phyloP scores from a whole-genome alignment of 108 stramenopile genomes.

The Ochromonas danica region DNA sequence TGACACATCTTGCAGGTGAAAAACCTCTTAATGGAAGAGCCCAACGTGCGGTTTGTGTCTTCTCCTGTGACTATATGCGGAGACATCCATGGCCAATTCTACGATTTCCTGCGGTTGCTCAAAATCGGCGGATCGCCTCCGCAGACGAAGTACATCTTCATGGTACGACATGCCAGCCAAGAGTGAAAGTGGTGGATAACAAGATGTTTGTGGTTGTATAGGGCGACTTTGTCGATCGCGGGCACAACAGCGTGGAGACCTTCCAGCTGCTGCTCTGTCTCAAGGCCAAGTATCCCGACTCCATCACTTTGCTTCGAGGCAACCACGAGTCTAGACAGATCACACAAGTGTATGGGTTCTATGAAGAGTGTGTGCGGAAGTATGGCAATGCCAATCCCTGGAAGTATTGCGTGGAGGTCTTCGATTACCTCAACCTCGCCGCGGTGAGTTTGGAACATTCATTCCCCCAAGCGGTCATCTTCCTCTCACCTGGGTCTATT shows the following conservation, averaged over 20 bases:
- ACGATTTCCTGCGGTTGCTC: conserved; percentile 52
- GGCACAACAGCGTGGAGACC: conserved; percentile 87
- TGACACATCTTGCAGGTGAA: too few relatives aligned
- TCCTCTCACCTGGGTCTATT: not conserved
- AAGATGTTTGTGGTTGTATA: not conserved
- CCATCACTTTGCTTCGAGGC: conserved; percentile 79
- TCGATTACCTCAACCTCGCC: conserved; percentile 32
- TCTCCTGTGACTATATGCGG: conserved; percentile 56
- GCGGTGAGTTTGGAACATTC: conserved; percentile 18
- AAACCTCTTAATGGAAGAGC: conserved; percentile 51
- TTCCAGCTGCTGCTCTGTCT: conserved; percentile 78
- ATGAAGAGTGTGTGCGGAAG: conserved; percentile 96
- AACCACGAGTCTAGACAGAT: conserved; percentile 90
- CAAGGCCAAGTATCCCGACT: conserved; percentile 79
- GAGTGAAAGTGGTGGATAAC: not conserved
- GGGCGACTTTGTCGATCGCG: conserved; percentile 90
- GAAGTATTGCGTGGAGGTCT: conserved; percentile 68
- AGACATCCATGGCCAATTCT: conserved; percentile 59
- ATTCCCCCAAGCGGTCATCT: not conserved
- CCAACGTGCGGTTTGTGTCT: conserved; percentile 54
- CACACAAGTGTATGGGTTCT: conserved; percentile 91
- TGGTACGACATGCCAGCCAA: conserved; percentile 55
- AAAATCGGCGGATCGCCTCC: conserved; percentile 48
- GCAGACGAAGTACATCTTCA: conserved; percentile 70
- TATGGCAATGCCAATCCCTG: conserved; percentile 96